Evolutionary conservation across 1,284 basidiomycete species (phyloP), one percentile per base, ranked within the genome.

Genomic region (Rhodotorula sp.): DNA sequence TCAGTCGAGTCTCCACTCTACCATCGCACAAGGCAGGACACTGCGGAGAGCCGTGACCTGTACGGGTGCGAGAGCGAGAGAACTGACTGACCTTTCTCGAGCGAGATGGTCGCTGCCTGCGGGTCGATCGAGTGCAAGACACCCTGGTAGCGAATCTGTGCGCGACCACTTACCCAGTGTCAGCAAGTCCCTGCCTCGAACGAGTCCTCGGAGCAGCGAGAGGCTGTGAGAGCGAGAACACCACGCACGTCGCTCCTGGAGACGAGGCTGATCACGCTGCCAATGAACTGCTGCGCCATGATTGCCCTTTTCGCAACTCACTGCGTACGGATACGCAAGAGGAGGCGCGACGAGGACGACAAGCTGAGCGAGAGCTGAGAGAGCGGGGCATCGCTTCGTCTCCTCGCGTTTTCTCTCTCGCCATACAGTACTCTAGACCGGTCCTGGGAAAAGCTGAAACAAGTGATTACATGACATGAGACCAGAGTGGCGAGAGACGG

Each of bases 41-140:
- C 34, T 7, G 34, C 34, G 34, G 34, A 34, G 34, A 34, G 34
- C 34, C 34, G 34, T 34, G 34, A 34, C 6, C 34, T 34, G 34
- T 34, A 34, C 34, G 34, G 34, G 34, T 7, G 34, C 34, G 34
- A 34, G n/a, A 3, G 8, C 18, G 21, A 16, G 31, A 54, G 8
- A 15, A 26, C 6, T 5, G 28, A 50, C 21, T 16, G 5, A 73
- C 74, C 77, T 43, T 77, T 75, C 62, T 76, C 75, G 55, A 79
- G 71, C 47, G 76, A 76, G 52, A 80, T 73, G 5, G 79, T 80
- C 2, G 79, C 77, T 16, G 75, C 78, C 23, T 69, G 73, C 16
- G 78, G 77, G 64, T 79, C 74, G 63, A 80, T 80, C 52, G 78
- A 77, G 68, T 77, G 74, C 16, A 78, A 60, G 47, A 77, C 73